phyloP scores from a whole-genome alignment of 352 stramenopile genomes.

The Thalassiosira oceanica region DNA sequence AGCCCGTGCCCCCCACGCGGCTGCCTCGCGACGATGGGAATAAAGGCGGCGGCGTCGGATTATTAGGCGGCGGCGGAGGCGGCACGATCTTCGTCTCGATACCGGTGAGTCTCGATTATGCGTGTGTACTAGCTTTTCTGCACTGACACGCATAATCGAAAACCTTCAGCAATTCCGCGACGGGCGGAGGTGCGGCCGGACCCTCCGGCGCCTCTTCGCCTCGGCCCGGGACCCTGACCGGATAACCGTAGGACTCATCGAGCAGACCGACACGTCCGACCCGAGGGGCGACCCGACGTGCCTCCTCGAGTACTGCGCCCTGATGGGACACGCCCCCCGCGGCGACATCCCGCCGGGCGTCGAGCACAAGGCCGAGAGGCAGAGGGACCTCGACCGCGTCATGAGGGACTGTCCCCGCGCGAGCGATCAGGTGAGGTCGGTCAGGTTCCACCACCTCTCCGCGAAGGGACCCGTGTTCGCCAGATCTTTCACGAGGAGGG shows the following conservation, averaged over 20 bases:
- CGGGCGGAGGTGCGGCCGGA: conserved; percentile 64
- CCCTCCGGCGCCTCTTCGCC: conserved; percentile 64
- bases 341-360: conserved; percentile 14
- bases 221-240: conserved; percentile 64
- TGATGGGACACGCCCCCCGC: conserved; percentile 30
- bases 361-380: conserved; percentile 26
- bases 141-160: no score
- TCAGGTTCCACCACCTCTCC: conserved; percentile 61
- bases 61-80: background rate
- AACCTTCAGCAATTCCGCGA: conserved; percentile 76
- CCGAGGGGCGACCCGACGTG: conserved; percentile 52
- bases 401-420: conserved; percentile 61
- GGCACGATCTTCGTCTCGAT: conserved; percentile 73
- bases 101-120: no score
- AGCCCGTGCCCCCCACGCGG: background rate
- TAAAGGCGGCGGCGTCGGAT: background rate
- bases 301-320: conserved; percentile 67
- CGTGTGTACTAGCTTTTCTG: no score
- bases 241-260: conserved; percentile 66
- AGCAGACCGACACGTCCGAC: conserved; percentile 60
- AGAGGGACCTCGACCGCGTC: conserved; percentile 29
- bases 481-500: conserved; percentile 63
- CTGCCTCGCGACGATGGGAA: background rate
- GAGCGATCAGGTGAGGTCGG: conserved; percentile 58
- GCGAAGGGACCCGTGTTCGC: conserved; percentile 77